Base-by-base conservation (phyloP, 2,329 filamentous ascomycete genomes). In the Monilinia laxa region DNA sequence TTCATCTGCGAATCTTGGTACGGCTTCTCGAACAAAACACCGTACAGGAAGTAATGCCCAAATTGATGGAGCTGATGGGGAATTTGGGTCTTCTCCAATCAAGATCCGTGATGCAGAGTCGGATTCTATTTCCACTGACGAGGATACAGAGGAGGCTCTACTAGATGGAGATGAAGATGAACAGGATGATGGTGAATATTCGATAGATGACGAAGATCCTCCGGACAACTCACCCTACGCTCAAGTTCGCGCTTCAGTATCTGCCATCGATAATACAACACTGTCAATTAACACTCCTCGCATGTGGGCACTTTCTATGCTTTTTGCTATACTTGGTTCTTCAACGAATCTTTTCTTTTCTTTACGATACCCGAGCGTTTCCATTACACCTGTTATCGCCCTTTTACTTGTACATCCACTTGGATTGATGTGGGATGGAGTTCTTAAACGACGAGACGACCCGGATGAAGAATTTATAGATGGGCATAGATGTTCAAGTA, bases 341-440 rank as follows among this genome's bases (percentile, higher is more conserved):
- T 90, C 90, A 2, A 92, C 90, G 47, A 95, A 95, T 77, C 80
- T 96, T 52, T 95, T 96, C 80, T 96, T 96, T 81, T 93, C 91
- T 47, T 81, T 96, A 76, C 85, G 92, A 84, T 96, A 95, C 82
- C 92, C 92, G 38, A 95, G 92, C 77, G 91, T 96, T 77, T 90
- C 90, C 68, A 94, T 96, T 75, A 94, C 91, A 28, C 92, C 92
- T 51, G 90, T 96, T 71, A 96, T 96, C 80, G 91, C 92, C 40
- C 83, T 95, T 73, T 82, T 96, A 67, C 86, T 96, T 66, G 91
- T 93, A 57, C 92, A 95, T 75, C 92, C 92, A 2, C 84, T 96
- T 65, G 92, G 92, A 68, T 85, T 91, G 31, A 76, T 92, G 38
- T 94, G 92, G 90, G 92, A 96, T 75, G 83, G 85, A 65, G 60